Base-by-base conservation (phyloP, 768 basidiomycete genomes). In the Lactarius tabidus region DNA sequence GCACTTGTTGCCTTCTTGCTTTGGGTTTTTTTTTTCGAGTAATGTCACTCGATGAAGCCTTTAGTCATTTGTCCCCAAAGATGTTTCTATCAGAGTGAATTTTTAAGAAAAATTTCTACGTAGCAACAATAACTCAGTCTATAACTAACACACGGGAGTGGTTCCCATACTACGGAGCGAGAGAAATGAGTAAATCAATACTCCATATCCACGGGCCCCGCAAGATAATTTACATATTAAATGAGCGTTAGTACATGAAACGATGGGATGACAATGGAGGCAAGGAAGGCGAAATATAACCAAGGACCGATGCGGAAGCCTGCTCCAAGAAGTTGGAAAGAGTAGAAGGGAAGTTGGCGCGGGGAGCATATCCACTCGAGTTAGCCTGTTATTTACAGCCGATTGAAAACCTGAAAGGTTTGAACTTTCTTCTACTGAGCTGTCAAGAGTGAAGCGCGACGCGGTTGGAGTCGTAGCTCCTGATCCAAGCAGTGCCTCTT, bases 371-470 rank as follows among this genome's bases (percentile, higher is more conserved):
- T 39, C 39, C 35, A 36, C 35, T 36, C 8, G 1, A 1, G 38
- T 38, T 38, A 15, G 38, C 38, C 8, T 8, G 33, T 33, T 33
- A 33, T n/a, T n/a, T n/a, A n/a, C n/a, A n/a, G n/a, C n/a, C n/a
- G 33, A 33, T 33, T 8, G 33, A 33, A 33, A 33, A n/a, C n/a
- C n/a, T n/a, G 89, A 91, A 67, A 95, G 71, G 72, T 95, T 95
- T 31, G 78, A 79, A 28, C 95, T 95, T 63, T 90, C 90, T 66
- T 95, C 93, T 57, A 97, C 84, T 3, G 84, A 76, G 38, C 84
- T 89, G 73, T 98, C 95, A 8, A 98, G 81, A 17, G 84, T 87
- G 77, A 96, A 95, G 51, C 87, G 85, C 31, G 69, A 61, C 17
- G 53, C 58, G 14, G 23, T 57, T 15, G 69, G 69, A 4, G 64